A percentile compares a stretch with the other conserved stretches of the same genome.
Evolutionary conservation across 345 rosid species (phyloP).

Genomic region (Leavenworthia alabamica): DNA sequence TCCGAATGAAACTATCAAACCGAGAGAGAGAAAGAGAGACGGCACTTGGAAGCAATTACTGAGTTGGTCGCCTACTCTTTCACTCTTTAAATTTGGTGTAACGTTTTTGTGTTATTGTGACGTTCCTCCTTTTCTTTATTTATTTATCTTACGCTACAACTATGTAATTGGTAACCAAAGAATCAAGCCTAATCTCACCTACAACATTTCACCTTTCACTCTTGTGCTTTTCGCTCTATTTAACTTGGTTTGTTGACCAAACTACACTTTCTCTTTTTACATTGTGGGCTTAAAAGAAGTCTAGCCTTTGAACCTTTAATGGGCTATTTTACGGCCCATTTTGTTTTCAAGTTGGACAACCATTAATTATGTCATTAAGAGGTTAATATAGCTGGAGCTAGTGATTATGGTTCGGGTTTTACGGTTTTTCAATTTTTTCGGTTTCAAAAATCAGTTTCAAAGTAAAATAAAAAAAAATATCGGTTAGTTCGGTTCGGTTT

Average conservation of each 20-base stretch:
- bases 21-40: slow-evolving; percentile 23
- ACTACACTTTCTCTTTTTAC: background rate
- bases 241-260: slow-evolving; percentile 19
- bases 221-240: background rate
- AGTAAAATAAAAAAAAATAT: no score
- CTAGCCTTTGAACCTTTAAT: background rate
- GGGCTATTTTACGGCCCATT: slow-evolving; percentile 1
- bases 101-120: slow-evolving; percentile 22
- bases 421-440: no score
- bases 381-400: slow-evolving; percentile 8
- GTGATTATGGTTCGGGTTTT: slow-evolving; percentile 22
- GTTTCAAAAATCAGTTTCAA: no score
- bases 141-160: background rate
- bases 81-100: slow-evolving; percentile 21
- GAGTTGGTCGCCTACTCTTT: slow-evolving; percentile 31
- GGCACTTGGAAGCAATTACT: slow-evolving; percentile 32
- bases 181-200: slow-evolving; percentile 26
- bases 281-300: background rate
- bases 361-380: slow-evolving; percentile 3
- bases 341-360: background rate
- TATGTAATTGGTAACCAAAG: slow-evolving; percentile 19
- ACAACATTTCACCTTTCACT: slow-evolving; percentile 5
- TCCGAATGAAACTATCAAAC: slow-evolving; percentile 10
- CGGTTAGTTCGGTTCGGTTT: no score
- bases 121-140: slow-evolving; percentile 28